Base-by-base conservation (phyloP, 1,284 basidiomycete species). In the Gomphus bonarii region DNA sequence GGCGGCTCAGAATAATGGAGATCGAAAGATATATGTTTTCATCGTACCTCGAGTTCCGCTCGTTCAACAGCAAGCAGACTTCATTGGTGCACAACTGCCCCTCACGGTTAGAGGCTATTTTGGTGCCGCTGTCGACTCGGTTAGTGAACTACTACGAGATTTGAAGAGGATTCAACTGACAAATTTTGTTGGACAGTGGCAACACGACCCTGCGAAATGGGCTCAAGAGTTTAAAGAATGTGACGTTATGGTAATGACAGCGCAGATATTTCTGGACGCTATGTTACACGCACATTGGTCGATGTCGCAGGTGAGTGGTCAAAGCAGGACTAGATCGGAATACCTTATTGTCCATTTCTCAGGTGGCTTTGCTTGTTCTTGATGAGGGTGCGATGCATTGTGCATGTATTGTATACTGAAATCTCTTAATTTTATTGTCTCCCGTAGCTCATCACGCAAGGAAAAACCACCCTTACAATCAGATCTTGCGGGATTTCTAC, bases 241-340 rank as follows among this genome's bases (percentile, higher is more conserved):
- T 38, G 87, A 91, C 67, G 83, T 91, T 9, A 75, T 91, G 58
- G 88, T 93, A 2, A 87, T 90, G 81, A 92, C 90, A 8, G 88
- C 90, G 0, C 88, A 91, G 66, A 85, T 92, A 52, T 87, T 91
- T 64, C 72, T 88, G 54, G 86, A 91, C 61, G 69, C 89, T 16
- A 69, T 92, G 55, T 84, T 82, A 0, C 89, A 92, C 69, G 88
- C 85, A 1, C 77, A 88, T 56, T 89, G 88, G 84, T 76, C 71
- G 46, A 77, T 91, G 59, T 75, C 79, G 49, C 79, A 78, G 66
- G 83, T 79, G 58, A 33, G 66, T 55, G 36, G 20, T 49, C 20
- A 25, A 36, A 12, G 43, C 11, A 18, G 3, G 36, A 30, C 22
- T 18, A 10, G 54, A n/a, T 12, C 47, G 54, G 54, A 53, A 18